A percentile compares a stretch with the other conserved stretches of the same genome.
Evolutionary conservation across 495 filamentous ascomycete species (phyloP).

Genomic region (Extremus antarcticus): DNA sequence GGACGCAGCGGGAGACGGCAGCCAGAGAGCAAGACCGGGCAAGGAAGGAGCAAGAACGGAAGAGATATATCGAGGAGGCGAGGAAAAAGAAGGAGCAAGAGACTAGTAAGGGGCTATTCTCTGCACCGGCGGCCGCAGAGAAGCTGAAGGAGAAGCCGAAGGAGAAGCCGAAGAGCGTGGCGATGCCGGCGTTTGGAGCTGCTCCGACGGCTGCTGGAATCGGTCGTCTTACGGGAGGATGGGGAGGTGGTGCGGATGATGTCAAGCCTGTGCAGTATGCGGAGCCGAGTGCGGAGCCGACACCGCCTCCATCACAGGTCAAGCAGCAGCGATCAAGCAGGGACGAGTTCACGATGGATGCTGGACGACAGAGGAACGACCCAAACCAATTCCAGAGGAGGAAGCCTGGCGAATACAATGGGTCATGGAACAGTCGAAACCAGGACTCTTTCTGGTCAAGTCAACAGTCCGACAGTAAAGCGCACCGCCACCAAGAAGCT

Average conservation of each 20-base stretch:
- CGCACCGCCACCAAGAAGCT: too few species aligned
- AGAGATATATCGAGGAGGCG: background rate
- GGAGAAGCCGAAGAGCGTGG: background rate
- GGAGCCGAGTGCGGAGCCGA: too few species aligned
- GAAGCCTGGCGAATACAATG: background rate
- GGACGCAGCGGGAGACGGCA: background rate
- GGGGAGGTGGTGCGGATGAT: background rate
- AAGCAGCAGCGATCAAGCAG: too few species aligned
- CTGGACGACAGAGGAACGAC: background rate
- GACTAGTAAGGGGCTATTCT: background rate
- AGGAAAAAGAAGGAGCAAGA: background rate
- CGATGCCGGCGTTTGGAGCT: background rate
- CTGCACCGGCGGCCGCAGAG: background rate
- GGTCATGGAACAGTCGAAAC: background rate
- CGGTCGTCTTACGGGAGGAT: background rate
- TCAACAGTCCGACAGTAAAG: background rate
- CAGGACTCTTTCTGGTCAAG: background rate
- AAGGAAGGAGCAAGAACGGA: background rate
- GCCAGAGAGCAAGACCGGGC: background rate
- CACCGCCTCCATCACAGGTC: too few species aligned
- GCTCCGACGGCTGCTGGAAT: background rate
- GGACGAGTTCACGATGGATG: background rate
- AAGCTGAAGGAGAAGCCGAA: background rate
- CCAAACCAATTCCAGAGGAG: background rate
- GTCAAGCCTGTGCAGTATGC: background rate